Conservation (phyloP, 169 alveolate species). For the Plasmodium inui region DNA sequence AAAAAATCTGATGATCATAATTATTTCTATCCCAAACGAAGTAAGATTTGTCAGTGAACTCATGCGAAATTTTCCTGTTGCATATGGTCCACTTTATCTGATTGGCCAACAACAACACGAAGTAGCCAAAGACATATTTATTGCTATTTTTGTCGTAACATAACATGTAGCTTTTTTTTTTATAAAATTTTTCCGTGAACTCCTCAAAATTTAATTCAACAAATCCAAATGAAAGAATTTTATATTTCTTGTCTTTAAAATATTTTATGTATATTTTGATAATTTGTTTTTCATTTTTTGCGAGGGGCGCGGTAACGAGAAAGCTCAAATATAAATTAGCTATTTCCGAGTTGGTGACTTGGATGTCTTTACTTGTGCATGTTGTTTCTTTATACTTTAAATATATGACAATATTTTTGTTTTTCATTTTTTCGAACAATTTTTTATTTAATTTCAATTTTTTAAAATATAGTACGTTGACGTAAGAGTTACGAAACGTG, state of each 20-base stretch:
- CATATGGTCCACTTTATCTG: slow-evolving; percentile 70
- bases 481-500: slow-evolving; percentile 26
- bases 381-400: slow-evolving; percentile 59
- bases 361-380: slow-evolving; percentile 61
- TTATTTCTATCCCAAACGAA: slow-evolving; percentile 27
- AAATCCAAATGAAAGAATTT: slow-evolving; percentile 68
- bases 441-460: slow-evolving; percentile 59
- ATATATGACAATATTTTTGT: slow-evolving; percentile 57
- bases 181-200: slow-evolving; percentile 61
- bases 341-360: slow-evolving; percentile 36
- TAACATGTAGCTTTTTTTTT: slow-evolving; percentile 69
- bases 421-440: slow-evolving; percentile 57
- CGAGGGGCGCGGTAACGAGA: slow-evolving; percentile 50
- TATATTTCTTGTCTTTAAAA: slow-evolving; percentile 67
- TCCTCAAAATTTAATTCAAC: slow-evolving; percentile 34
- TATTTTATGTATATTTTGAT: slow-evolving; percentile 63
- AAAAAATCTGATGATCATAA: slow-evolving; percentile 61
- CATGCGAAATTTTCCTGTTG: slow-evolving; percentile 34
- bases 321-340: slow-evolving; percentile 48
- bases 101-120: slow-evolving; percentile 54
- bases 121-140: slow-evolving; percentile 64
- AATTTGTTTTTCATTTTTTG: slow-evolving; percentile 50
- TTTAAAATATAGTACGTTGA: slow-evolving; percentile 46
- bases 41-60: slow-evolving; percentile 28
- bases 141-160: slow-evolving; percentile 69